These are phyloP conservation scores for Solanum ossicruentum DNA, from an alignment of 257 asterid species.

Conservation along the genomic window DNA sequence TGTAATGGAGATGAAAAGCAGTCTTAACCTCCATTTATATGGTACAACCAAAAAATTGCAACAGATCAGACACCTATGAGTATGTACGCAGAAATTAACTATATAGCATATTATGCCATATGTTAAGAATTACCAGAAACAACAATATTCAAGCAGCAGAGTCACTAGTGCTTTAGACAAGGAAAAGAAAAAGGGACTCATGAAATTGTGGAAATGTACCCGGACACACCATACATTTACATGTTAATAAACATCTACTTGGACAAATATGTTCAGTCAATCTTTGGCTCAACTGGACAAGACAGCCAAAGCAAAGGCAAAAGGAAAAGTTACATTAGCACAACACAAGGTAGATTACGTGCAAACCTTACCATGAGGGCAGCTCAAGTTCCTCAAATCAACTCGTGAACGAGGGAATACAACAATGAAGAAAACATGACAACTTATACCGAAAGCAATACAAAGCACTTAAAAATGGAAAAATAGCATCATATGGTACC, in stretches of 20 bases:
- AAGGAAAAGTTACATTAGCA: neutral
- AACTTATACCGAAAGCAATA: neutral
- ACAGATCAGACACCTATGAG: neutral
- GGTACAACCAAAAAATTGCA: neutral
- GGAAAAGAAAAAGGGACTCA: neutral
- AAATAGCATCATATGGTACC: neutral
- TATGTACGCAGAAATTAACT: neutral
- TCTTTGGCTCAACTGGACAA: neutral
- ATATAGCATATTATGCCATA: neutral
- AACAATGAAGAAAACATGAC: no score
- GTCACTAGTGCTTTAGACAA: neutral
- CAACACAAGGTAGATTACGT: neutral
- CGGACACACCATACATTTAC: neutral
- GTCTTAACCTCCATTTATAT: neutral
- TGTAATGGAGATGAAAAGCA: neutral
- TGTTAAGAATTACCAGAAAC: neutral
- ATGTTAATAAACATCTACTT: neutral
- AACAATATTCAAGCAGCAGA: neutral
- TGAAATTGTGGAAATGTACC: neutral
- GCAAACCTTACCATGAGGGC: neutral
- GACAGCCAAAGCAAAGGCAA: neutral
- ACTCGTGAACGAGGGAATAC: neutral
- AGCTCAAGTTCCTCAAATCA: neutral
- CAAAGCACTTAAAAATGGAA: neutral
- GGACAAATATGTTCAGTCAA: neutral